Evolutionary conservation across 495 filamentous ascomycete genomes (phyloP), one percentile per base, ranked within the genome.

Genomic region (Tuber calosporum): DNA sequence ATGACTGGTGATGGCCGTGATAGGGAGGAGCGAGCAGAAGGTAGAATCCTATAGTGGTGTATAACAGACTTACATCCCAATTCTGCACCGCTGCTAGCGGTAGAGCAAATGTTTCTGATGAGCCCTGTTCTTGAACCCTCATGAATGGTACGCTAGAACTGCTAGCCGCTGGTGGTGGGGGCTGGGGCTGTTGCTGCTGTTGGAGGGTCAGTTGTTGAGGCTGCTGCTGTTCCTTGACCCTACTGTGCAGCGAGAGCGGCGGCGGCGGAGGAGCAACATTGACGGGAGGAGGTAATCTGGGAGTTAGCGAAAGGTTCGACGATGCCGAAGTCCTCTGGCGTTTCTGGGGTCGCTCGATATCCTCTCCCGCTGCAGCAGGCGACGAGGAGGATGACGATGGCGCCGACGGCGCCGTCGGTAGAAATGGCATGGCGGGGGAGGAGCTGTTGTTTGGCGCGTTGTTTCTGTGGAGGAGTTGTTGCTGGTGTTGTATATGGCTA

Each of bases 71-170:
- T 67, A 81, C 79, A 70, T 81, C 79, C 78, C 78, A 81, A 48
- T 73, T 77, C 20, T 77, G 72, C 8, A 78, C 79, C 4, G 75
- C 73, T 67, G 73, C 75, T 38, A 81, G 71, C 26, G 79, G 79
- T 5, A 81, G 67, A 62, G 79, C 79, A 69, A 81, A 81, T 58
- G 79, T 81, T 38, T 81, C 79, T 20, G 79, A 80, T n/a, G 74
- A 80, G 34, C 79, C 79, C 38, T 81, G 79, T 45, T 81, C 79
- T 69, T 80, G 76, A 17, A 80, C 75, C 37, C 79, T 69, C 45
- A 81, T 39, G 34, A 76, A 78, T 8, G 74, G 76, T 13, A 74
- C 78, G 39, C 74, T 72, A 8, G 79, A 69, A 39, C 72, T 73
- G 62, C 74, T 72, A 19, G 66, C 74, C 38, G 40, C 73, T 6